These are phyloP conservation scores for Penicillium sp. DNA, from an alignment of 2,329 filamentous ascomycete genomes.

Conservation along the genomic window DNA sequence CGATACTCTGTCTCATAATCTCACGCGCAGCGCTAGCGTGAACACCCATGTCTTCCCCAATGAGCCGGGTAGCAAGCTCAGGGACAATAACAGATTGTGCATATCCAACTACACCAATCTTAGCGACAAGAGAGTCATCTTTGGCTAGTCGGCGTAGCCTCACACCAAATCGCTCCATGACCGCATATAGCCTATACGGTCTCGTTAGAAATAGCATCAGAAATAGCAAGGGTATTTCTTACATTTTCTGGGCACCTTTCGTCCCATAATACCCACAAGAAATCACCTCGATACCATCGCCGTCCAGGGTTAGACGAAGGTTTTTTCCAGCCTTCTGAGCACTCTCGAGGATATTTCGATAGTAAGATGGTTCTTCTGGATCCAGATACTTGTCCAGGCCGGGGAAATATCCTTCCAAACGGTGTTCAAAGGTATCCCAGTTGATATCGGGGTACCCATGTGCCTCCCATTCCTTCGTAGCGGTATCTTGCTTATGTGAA, in stretches of 20 bases:
- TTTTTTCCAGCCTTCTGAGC: constrained; percentile 60
- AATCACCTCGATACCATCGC: constrained; percentile 52
- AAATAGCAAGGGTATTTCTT: constrained; percentile 23
- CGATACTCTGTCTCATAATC: constrained; percentile 66
- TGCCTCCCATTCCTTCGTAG: constrained; percentile 50
- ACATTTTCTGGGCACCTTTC: constrained; percentile 70
- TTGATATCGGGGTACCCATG: constrained; percentile 70
- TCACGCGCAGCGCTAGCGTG: constrained; percentile 47
- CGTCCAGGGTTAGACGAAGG: constrained; percentile 54
- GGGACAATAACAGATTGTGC: constrained; percentile 76
- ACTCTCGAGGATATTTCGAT: constrained; percentile 56
- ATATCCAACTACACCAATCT: constrained; percentile 66
- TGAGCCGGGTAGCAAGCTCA: constrained; percentile 59
- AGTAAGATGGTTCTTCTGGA: constrained; percentile 56
- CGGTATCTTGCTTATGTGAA: constrained; percentile 59
- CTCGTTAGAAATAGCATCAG: neutral
- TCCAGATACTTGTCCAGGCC: constrained; percentile 62
- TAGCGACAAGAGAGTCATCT: constrained; percentile 65
- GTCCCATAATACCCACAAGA: constrained; percentile 83
- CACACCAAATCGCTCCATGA: constrained; percentile 61
- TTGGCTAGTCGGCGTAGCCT: constrained; percentile 63
- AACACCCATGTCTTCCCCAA: constrained; percentile 60
- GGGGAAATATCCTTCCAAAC: constrained; percentile 58
- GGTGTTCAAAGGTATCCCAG: constrained; percentile 62
- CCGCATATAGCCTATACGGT: constrained; percentile 50